phyloP scores from a whole-genome alignment of 2,329 filamentous ascomycete species.

The Colletotrichum melonis region DNA sequence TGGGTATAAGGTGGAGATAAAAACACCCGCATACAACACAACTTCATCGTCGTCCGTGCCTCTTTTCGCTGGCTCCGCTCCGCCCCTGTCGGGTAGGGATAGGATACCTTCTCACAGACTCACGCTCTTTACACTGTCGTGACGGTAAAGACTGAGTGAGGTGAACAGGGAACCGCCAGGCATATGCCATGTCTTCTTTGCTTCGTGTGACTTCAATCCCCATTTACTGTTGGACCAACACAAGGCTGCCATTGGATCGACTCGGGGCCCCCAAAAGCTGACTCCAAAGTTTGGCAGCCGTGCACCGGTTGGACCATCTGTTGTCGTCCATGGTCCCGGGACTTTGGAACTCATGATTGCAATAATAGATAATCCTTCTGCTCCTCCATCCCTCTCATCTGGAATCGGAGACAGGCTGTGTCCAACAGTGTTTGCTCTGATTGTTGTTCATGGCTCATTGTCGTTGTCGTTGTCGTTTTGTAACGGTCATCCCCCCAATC shows the following conservation, averaged over 20 bases:
- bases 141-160: too few species aligned
- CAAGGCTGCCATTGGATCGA: constrained; percentile 19
- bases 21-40: not conserved
- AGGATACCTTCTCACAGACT: too few species aligned
- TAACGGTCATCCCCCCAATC: not conserved
- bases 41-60: not conserved
- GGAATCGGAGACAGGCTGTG: not conserved
- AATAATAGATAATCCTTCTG: constrained; percentile 12
- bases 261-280: constrained; percentile 10
- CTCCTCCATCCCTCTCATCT: not conserved
- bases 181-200: not conserved
- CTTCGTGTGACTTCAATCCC: constrained; percentile 6
- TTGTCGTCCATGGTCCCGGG: constrained; percentile 11
- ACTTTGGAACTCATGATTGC: constrained; percentile 17
- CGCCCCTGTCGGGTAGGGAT: too few species aligned
- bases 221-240: constrained; percentile 25
- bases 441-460: not conserved
- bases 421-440: constrained; percentile 13
- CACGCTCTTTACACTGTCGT: not conserved
- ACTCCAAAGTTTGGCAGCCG: constrained; percentile 11
- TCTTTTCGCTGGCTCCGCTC: too few species aligned
- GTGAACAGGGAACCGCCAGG: not conserved
- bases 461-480: not conserved
- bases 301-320: constrained; percentile 11
- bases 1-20: constrained; percentile 10